Percentiles rank a stretch among this genome's conserved stretches.
Evolutionary conservation across 768 basidiomycete genomes (phyloP).

Genomic region (Cytidiella melzeri): DNA sequence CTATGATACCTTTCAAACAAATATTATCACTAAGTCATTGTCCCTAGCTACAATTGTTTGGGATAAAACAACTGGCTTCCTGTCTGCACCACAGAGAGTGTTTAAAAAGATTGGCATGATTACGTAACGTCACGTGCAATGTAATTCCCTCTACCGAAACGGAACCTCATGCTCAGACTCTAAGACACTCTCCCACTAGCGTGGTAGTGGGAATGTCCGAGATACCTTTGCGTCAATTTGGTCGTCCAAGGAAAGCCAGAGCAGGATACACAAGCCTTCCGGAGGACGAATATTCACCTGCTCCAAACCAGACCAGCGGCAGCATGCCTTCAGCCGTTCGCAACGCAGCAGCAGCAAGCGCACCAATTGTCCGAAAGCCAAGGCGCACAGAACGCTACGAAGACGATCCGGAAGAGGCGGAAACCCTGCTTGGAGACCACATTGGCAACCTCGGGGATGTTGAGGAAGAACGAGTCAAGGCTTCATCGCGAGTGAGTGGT

Average conservation of each 20-base stretch:
- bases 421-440: constrained; percentile 38
- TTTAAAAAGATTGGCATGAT: no score
- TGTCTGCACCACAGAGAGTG: no score
- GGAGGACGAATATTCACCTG: constrained; percentile 21
- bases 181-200: not conserved
- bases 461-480: constrained; percentile 21
- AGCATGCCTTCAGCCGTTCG: constrained; percentile 28
- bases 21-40: no score
- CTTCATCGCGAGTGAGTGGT: constrained; percentile 21
- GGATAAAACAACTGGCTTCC: no score
- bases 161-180: no score
- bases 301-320: constrained; percentile 14
- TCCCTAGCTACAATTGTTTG: no score
- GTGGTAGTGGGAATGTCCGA: constrained; percentile 56
- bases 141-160: no score
- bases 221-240: constrained; percentile 61
- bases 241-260: constrained; percentile 42
- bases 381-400: constrained; percentile 49
- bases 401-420: constrained; percentile 63
- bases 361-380: constrained; percentile 30
- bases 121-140: no score
- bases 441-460: constrained; percentile 30
- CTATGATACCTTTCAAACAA: no score
- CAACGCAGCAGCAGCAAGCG: constrained; percentile 26
- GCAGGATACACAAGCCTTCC: constrained; percentile 41